Base-by-base conservation (phyloP, 169 alveolate species). In the Babesia gibsoni region DNA sequence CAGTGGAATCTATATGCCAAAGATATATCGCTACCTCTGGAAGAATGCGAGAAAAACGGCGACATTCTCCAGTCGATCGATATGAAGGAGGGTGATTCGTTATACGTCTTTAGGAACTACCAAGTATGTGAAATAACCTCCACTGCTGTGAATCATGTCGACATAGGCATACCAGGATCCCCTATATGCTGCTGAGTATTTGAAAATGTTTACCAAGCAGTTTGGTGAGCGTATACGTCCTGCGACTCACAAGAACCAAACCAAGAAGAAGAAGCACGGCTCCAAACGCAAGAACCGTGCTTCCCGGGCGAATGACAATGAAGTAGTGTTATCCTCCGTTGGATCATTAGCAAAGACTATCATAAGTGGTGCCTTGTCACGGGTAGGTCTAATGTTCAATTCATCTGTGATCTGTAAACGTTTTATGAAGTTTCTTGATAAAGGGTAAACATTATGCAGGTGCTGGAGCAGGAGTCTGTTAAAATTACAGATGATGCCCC, bases 191-290 rank as follows among this genome's bases (percentile, higher is more conserved):
- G 81, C 67, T 7, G 72, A 58, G 29, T 69, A 69, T 61, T 4
- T 69, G 25, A 69, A 69, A 36, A 12, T 12, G 27, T 46, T 69
- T 22, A 4, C 81, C 33, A 69, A 69, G 48, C 27, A 20, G 18
- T 69, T 69, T n/a, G 67, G 57, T 3, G 67, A 66, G 22, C 77
- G 56, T 43, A 54, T 66, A 3, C 23, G 46, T 41, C 65, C 81
- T n/a, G 48, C 35, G 42, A 32, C 35, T 50, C 27, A 20, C 6
- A 9, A 41, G 23, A 2, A 16, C 29, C 32, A 67, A 22, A 4
- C 16, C 42, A 69, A 69, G 64, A 61, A 59, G 49, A 8, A 46
- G 22, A 61, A 61, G 20, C 5, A 27, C 22, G 37, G 29, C 23
- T 10, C 27, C 2, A 6, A 5, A 3, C n/a, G n/a, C n/a, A n/a